A percentile compares a stretch with the other conserved stretches of the same genome.
Conservation (phyloP, 257 asterid species). For the Solanum rostratum region DNA sequence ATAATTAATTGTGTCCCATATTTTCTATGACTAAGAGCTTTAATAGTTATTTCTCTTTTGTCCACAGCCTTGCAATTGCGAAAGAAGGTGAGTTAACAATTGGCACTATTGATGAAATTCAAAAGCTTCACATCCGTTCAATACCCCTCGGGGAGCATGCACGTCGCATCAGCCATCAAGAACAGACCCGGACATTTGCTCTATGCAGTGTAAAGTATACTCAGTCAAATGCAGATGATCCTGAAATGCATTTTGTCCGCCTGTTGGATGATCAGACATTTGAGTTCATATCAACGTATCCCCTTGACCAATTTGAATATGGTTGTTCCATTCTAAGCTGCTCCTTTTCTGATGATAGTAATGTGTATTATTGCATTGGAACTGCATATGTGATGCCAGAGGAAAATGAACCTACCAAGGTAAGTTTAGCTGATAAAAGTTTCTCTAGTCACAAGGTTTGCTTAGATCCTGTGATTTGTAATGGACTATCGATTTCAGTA, state of each 20-base stretch:
- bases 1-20: background rate
- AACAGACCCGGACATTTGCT: constrained; percentile 89
- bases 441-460: background rate
- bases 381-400: constrained; percentile 96
- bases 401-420: constrained; percentile 95
- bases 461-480: background rate
- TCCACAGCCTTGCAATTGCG: constrained; percentile 87
- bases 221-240: constrained; percentile 64
- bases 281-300: constrained; percentile 74
- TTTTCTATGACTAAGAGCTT: background rate
- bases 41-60: constrained; percentile 4
- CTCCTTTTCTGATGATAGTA: constrained; percentile 84
- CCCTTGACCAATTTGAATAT: constrained; percentile 77
- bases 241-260: constrained; percentile 75
- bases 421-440: constrained; percentile 4
- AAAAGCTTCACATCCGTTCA: constrained; percentile 94
- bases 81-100: constrained; percentile 95
- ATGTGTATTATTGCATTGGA: constrained; percentile 85
- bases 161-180: constrained; percentile 97
- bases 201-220: constrained; percentile 68
- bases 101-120: constrained; percentile 97
- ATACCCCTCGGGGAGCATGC: constrained; percentile 97
- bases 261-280: constrained; percentile 93
- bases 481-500: background rate
- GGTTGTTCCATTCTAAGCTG: constrained; percentile 94